phyloP scores from a whole-genome alignment of 805 yeast genomes.

The Zygosaccharomyces kombuchaensis region DNA sequence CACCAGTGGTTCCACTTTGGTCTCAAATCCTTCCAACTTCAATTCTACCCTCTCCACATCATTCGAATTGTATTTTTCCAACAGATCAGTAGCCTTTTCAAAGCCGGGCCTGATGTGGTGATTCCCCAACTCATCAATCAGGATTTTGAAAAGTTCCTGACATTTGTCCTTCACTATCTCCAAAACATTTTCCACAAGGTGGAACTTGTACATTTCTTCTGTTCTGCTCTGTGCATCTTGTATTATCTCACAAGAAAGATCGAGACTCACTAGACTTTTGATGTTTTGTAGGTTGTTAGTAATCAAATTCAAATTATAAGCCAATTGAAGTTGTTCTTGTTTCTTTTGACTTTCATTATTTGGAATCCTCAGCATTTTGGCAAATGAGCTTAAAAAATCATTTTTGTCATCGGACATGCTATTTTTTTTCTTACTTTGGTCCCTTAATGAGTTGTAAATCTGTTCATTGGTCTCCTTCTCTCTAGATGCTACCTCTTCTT shows the following conservation, averaged over 20 bases:
- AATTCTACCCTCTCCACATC: conserved; percentile 33
- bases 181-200: conserved; percentile 31
- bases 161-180: conserved; percentile 33
- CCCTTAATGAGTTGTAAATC: conserved; percentile 39
- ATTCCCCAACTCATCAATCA: conserved; percentile 58
- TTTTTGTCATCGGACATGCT: conserved; percentile 37
- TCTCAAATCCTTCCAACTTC: conserved; percentile 32
- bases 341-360: conserved; percentile 24
- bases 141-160: conserved; percentile 63
- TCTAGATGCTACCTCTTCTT: conserved; percentile 25
- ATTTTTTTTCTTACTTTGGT: conserved; percentile 31
- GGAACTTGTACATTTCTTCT: conserved; percentile 51
- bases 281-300: conserved; percentile 71
- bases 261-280: conserved; percentile 73
- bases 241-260: conserved; percentile 66
- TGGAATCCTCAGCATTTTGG: conserved; percentile 51
- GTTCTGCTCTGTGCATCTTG: conserved; percentile 64
- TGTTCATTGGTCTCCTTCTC: conserved; percentile 41
- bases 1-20: conserved; percentile 72
- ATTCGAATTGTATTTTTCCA: conserved; percentile 67
- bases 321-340: conserved; percentile 49
- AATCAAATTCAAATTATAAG: conserved; percentile 75
- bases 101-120: conserved; percentile 85
- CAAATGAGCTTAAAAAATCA: conserved; percentile 61
- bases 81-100: conserved; percentile 66